These are phyloP conservation scores for Sclerotinia minor DNA, from an alignment of 2,329 filamentous ascomycete species.

Conservation along the genomic window DNA sequence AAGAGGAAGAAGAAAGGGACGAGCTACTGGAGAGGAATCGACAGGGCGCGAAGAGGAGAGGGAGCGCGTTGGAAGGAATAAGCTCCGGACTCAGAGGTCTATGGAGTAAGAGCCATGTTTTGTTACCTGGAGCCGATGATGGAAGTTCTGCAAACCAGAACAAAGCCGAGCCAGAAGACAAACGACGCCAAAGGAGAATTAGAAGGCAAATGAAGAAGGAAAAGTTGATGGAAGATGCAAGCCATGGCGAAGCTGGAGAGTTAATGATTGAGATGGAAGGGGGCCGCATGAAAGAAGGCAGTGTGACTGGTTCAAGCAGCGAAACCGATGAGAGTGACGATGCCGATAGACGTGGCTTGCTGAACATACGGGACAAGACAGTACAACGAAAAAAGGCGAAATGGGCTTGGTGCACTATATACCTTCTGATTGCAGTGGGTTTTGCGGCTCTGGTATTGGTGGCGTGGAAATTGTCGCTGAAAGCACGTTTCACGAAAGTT, in stretches of 20 bases:
- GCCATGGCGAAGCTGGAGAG: constrained; percentile 67
- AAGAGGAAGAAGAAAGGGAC: constrained; percentile 74
- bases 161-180: constrained; percentile 9
- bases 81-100: constrained; percentile 45
- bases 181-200: constrained; percentile 52
- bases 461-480: constrained; percentile 59
- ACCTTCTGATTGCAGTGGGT: constrained; percentile 52
- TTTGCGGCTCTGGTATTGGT: constrained; percentile 58
- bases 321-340: constrained; percentile 61
- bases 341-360: constrained; percentile 54
- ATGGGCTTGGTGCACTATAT: constrained; percentile 55
- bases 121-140: constrained; percentile 41
- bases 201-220: constrained; percentile 53
- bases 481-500: constrained; percentile 43
- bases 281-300: constrained; percentile 68
- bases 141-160: background rate
- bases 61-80: constrained; percentile 34
- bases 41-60: constrained; percentile 37
- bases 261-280: constrained; percentile 89
- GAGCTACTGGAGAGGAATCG: constrained; percentile 57
- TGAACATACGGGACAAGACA: constrained; percentile 49
- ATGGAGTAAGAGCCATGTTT: constrained; percentile 39
- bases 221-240: constrained; percentile 53
- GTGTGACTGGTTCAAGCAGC: constrained; percentile 61
- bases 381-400: constrained; percentile 53